Evolutionary conservation across 345 rosid genomes (phyloP), one percentile per base, ranked within the genome.

Genomic region (Euphorbia tirucalli): DNA sequence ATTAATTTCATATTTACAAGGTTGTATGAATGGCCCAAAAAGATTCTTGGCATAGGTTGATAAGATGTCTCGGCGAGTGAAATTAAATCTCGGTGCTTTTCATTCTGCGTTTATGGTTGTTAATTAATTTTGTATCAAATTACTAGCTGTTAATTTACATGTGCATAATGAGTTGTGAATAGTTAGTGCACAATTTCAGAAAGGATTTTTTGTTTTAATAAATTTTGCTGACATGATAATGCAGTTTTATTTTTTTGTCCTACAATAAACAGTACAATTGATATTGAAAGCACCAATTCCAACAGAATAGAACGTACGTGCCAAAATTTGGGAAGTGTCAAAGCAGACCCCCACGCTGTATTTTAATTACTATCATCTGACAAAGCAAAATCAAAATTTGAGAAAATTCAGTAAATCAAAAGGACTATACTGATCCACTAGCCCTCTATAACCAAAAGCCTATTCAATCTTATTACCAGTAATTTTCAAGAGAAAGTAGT

Each of bases 61-160:
- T 55, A 52, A 32, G 69, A 72, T 72, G 69, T 72, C 35, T 72
- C 70, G 37, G 63, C 61, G 74, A 61, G n/a, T n/a, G n/a, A n/a
- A n/a, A n/a, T n/a, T n/a, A n/a, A n/a, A n/a, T n/a, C n/a, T n/a
- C n/a, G n/a, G n/a, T n/a, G n/a, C n/a, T n/a, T n/a, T n/a, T n/a
- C n/a, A n/a, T n/a, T n/a, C n/a, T n/a, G n/a, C n/a, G n/a, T n/a
- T n/a, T n/a, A n/a, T n/a, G n/a, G n/a, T n/a, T n/a, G n/a, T n/a
- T n/a, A n/a, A n/a, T n/a, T n/a, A n/a, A n/a, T 37, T 37, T 37
- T 3, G 41, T 8, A 37, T 37, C 41, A 37, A 37, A 37, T 37
- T 37, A 37, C 3, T 37, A 37, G 41, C 41, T 8, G 41, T 8
- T 37, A 37, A 37, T n/a, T 3, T 37, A 37, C 41, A 37, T 37